Evolutionary conservation across 1,284 basidiomycete genomes (phyloP).

Genomic region (Ceratobasidium sp.): DNA sequence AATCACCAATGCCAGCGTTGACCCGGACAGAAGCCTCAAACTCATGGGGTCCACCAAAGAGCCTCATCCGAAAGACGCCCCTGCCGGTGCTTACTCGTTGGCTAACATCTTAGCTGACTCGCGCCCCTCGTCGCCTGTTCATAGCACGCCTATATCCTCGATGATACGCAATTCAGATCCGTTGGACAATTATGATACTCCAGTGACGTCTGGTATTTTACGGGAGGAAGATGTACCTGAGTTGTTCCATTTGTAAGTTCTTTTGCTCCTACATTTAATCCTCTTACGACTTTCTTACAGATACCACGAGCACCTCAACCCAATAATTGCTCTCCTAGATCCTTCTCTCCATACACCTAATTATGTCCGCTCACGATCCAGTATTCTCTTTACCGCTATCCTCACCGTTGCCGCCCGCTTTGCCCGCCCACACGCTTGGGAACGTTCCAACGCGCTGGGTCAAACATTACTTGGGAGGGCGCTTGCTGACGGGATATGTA

Average conservation of each 20-base stretch:
- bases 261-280: background rate
- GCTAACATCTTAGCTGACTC: slow-evolving; percentile 26
- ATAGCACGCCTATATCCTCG: background rate
- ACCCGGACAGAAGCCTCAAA: slow-evolving; percentile 31
- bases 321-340: slow-evolving; percentile 48
- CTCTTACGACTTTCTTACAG: background rate
- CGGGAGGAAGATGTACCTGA: slow-evolving; percentile 45
- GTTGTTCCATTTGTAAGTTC: slow-evolving; percentile 47
- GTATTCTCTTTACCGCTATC: slow-evolving; percentile 52
- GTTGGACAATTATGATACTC: slow-evolving; percentile 42
- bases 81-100: slow-evolving; percentile 16
- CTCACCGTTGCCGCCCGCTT: slow-evolving; percentile 51
- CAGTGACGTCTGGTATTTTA: slow-evolving; percentile 46
- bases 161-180: background rate
- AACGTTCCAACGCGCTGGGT: slow-evolving; percentile 46
- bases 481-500: slow-evolving; percentile 49
- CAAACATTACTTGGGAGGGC: slow-evolving; percentile 50
- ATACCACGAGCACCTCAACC: slow-evolving; percentile 42
- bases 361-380: slow-evolving; percentile 47
- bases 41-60: slow-evolving; percentile 18
- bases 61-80: slow-evolving; percentile 22
- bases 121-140: slow-evolving; percentile 6
- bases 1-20: slow-evolving; percentile 15
- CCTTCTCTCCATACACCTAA: slow-evolving; percentile 48
- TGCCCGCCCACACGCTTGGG: slow-evolving; percentile 49